A percentile compares a stretch with the other conserved stretches of the same genome.
These are phyloP conservation scores for Kluyveromyces aestuarii DNA, from an alignment of 805 yeast genomes.

Conservation along the genomic window DNA sequence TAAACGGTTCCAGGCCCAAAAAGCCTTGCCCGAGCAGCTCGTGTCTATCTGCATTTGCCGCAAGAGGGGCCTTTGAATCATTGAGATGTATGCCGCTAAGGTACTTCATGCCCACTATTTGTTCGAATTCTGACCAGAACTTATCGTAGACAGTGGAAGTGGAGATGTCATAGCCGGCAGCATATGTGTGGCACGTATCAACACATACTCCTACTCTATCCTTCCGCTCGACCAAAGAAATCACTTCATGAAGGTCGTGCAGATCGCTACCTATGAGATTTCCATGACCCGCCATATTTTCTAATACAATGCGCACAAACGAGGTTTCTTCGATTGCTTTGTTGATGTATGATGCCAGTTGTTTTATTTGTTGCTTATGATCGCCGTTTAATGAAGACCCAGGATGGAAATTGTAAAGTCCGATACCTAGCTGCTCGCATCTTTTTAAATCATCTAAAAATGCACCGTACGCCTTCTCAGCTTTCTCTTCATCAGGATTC, in stretches of 20 bases:
- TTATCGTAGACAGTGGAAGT: slow-evolving; percentile 44
- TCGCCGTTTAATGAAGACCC: slow-evolving; percentile 79
- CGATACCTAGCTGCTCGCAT: slow-evolving; percentile 79
- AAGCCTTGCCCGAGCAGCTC: slow-evolving; percentile 86
- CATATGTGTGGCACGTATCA: slow-evolving; percentile 94
- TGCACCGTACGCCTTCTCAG: slow-evolving; percentile 62
- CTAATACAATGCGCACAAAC: slow-evolving; percentile 81
- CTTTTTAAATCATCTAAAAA: slow-evolving; percentile 80
- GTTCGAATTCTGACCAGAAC: slow-evolving; percentile 75
- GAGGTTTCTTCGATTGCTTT: slow-evolving; percentile 62
- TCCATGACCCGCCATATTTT: slow-evolving; percentile 98
- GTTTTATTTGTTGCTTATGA: slow-evolving; percentile 51
- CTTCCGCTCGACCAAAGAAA: slow-evolving; percentile 72
- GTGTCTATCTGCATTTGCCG: slow-evolving; percentile 84
- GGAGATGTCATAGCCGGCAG: slow-evolving; percentile 90
- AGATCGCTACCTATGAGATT: slow-evolving; percentile 76
- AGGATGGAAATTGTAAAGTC: slow-evolving; percentile 85
- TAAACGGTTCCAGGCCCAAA: slow-evolving; percentile 76
- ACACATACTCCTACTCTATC: slow-evolving; percentile 88
- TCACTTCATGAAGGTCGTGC: slow-evolving; percentile 67
- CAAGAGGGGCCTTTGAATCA: slow-evolving; percentile 91
- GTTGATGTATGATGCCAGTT: slow-evolving; percentile 74
- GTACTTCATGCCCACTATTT: slow-evolving; percentile 63
- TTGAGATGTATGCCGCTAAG: slow-evolving; percentile 78
- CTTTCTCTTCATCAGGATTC: slow-evolving; percentile 78